phyloP scores from a whole-genome alignment of 768 basidiomycete genomes.

The Exidia glandulosa region DNA sequence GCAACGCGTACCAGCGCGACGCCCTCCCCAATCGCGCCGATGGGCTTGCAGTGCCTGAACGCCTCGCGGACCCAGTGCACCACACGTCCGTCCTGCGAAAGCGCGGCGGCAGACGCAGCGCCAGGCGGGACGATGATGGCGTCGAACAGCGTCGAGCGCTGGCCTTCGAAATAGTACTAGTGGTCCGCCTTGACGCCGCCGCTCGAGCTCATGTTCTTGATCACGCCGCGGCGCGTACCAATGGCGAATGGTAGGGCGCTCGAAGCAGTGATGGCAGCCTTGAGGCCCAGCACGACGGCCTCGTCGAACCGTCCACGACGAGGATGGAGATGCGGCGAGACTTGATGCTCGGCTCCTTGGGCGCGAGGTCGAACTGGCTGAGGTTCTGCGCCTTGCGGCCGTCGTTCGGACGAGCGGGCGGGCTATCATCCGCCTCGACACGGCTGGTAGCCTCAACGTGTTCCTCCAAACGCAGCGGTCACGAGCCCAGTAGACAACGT shows the following conservation, averaged over 20 bases:
- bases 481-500: no score
- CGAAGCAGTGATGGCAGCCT: conserved; percentile 37
- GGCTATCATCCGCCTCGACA: no score
- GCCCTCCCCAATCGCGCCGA: conserved; percentile 64
- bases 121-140: conserved; percentile 76
- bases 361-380: conserved; percentile 46
- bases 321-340: conserved; percentile 69
- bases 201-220: conserved; percentile 9
- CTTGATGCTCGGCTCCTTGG: conserved; percentile 46
- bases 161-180: conserved; percentile 64
- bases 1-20: conserved; percentile 37
- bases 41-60: conserved; percentile 80
- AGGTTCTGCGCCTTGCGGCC: conserved; percentile 44
- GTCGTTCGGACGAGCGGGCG: conserved; percentile 41
- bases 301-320: conserved; percentile 61
- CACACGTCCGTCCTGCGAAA: conserved; percentile 52
- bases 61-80: conserved; percentile 81
- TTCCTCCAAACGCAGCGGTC: no score
- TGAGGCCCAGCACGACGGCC: conserved; percentile 46
- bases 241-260: conserved; percentile 55
- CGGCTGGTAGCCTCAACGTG: no score
- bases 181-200: conserved; percentile 45
- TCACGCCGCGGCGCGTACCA: conserved; percentile 52
- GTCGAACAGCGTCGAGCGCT: conserved; percentile 77
- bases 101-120: conserved; percentile 39